Evolutionary conservation across 345 rosid species (phyloP).

Genomic region (Citrus cavaleriei): DNA sequence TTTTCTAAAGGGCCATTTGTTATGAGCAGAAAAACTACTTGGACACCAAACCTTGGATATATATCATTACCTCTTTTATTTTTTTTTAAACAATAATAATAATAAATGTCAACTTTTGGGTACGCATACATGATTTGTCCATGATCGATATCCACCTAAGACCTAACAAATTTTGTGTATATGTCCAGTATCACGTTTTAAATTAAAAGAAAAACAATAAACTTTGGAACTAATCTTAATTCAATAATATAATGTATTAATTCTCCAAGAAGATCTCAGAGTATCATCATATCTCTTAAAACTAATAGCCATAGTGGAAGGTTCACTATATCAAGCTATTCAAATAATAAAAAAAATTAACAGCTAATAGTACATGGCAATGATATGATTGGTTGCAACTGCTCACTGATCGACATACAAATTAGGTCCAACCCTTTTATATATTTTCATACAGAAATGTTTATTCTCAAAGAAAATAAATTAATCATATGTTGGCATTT

Average conservation of each 20-base stretch:
- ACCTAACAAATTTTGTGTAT: neutral
- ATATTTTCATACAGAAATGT: neutral
- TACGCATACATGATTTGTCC: neutral
- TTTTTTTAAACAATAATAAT: neutral
- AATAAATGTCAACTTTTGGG: neutral
- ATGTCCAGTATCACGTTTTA: neutral
- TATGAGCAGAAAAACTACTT: too few species aligned
- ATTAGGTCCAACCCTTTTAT: slow-evolving; percentile 1
- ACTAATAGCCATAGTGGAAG: slow-evolving; percentile 11
- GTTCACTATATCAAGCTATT: slow-evolving; percentile 18
- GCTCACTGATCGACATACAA: neutral
- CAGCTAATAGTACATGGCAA: neutral
- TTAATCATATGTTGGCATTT: neutral
- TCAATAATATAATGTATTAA: neutral
- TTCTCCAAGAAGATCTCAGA: slow-evolving; percentile 15
- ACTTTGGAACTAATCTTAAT: neutral
- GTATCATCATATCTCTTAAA: slow-evolving; percentile 21
- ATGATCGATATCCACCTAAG: neutral
- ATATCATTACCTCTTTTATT: neutral
- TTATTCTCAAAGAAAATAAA: neutral
- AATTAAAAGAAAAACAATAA: too few species aligned
- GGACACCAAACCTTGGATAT: neutral
- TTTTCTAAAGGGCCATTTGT: too few species aligned
- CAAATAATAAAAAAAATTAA: neutral
- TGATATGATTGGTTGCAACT: slow-evolving; percentile 5